phyloP scores from a whole-genome alignment of 371 early-diverging fungal genomes.

The Synchytrium microbalum region DNA sequence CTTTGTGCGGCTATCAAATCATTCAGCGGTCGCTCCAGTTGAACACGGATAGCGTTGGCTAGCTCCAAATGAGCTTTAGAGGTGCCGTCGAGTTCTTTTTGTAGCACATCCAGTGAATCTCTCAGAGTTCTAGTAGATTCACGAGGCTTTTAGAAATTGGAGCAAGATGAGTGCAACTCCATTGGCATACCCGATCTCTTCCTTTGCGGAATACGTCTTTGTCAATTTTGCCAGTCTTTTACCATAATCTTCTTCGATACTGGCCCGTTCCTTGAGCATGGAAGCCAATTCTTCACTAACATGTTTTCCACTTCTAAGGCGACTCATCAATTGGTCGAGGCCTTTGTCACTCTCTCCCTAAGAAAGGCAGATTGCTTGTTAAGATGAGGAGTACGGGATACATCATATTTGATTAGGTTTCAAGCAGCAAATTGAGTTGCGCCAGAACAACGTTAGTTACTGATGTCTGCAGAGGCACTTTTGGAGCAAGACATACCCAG shows the following conservation, averaged over 20 bases:
- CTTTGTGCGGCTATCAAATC: conserved; percentile 77
- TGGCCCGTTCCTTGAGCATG: conserved; percentile 54
- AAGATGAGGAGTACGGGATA: too few relatives aligned
- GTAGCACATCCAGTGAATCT: conserved; percentile 56
- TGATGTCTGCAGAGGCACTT: too few relatives aligned
- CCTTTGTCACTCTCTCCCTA: conserved; percentile 84
- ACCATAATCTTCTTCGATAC: conserved; percentile 82
- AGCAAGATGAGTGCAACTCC: too few relatives aligned
- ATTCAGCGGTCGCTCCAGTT: conserved; percentile 61
- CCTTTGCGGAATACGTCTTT: conserved; percentile 65
- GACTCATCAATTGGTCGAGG: conserved; percentile 65
- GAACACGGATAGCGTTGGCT: conserved; percentile 64
- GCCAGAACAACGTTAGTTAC: too few relatives aligned
- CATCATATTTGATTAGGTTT: too few relatives aligned
- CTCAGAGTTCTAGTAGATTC: conserved; percentile 49
- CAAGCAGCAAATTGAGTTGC: too few relatives aligned
- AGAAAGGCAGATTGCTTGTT: too few relatives aligned
- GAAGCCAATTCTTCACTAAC: conserved; percentile 68
- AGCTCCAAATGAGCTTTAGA: conserved; percentile 71
- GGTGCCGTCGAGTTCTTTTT: conserved; percentile 69
- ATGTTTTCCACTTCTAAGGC: conserved; percentile 77
- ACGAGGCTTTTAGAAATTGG: background rate
- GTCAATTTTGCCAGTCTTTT: conserved; percentile 70
- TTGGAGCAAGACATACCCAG: too few relatives aligned
- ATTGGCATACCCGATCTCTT: conserved; percentile 78